These are phyloP conservation scores for Saccharomycopsis sp. DNA, from an alignment of 805 yeast species.

Conservation along the genomic window DNA sequence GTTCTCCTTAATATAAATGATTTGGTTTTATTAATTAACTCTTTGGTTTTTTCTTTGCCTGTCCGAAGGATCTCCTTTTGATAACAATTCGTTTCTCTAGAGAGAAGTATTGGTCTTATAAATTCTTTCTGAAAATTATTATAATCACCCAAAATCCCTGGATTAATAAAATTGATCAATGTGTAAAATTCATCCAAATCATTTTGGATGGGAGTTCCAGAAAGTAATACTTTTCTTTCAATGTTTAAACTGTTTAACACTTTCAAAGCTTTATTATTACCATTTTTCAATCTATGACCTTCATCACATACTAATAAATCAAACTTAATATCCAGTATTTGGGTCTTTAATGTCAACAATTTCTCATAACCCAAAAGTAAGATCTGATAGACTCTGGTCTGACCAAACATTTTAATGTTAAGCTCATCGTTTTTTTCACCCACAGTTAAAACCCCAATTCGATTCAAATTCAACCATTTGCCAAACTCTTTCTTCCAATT, in stretches of 20 bases:
- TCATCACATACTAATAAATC: slow-evolving; percentile 90
- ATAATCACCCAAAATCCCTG: slow-evolving; percentile 66
- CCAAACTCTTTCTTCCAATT: slow-evolving; percentile 87
- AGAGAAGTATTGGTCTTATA: slow-evolving; percentile 62
- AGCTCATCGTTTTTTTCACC: slow-evolving; percentile 48
- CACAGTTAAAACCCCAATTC: slow-evolving; percentile 60
- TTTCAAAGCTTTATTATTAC: slow-evolving; percentile 62
- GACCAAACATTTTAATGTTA: slow-evolving; percentile 54
- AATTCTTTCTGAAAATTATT: slow-evolving; percentile 52
- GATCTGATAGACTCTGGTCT: slow-evolving; percentile 71
- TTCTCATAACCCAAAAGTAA: slow-evolving; percentile 86
- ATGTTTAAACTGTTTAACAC: slow-evolving; percentile 51
- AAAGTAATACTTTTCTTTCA: slow-evolving; percentile 52
- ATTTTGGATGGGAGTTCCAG: slow-evolving; percentile 94
- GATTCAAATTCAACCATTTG: slow-evolving; percentile 74
- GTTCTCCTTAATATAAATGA: slow-evolving; percentile 70
- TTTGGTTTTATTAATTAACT: slow-evolving; percentile 56
- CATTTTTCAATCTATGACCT: slow-evolving; percentile 83
- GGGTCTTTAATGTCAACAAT: slow-evolving; percentile 46
- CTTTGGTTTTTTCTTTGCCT: slow-evolving; percentile 60
- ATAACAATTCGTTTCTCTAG: slow-evolving; percentile 55
- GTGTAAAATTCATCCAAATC: slow-evolving; percentile 79
- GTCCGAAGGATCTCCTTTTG: slow-evolving; percentile 39
- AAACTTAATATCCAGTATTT: slow-evolving; percentile 39
- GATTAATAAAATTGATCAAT: slow-evolving; percentile 76